Conservation (phyloP, 495 filamentous ascomycete genomes). For the Talaromyces wortmannii region DNA sequence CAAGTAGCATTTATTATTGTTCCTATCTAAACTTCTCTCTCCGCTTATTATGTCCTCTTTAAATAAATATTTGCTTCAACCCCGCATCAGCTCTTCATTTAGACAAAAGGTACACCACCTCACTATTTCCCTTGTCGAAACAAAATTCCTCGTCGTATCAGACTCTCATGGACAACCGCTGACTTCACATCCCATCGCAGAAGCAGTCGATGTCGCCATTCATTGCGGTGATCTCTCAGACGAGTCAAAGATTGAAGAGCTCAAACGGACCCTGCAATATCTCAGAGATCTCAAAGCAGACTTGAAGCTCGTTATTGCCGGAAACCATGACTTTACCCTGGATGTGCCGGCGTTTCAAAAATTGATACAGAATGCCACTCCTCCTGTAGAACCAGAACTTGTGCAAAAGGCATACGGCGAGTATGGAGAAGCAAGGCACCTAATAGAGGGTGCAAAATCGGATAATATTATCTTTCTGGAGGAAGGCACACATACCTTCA, state of each 20-base stretch:
- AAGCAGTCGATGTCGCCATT: conserved; percentile 52
- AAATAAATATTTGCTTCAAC: too few relatives aligned
- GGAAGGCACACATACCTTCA: conserved; percentile 52
- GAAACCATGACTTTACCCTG: conserved; percentile 65
- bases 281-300: conserved; percentile 47
- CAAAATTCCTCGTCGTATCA: conserved; percentile 47
- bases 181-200: conserved; percentile 16
- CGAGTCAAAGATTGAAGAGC: conserved; percentile 49
- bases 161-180: conserved; percentile 46
- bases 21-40: too few relatives aligned
- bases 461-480: conserved; percentile 52
- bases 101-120: not conserved
- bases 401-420: conserved; percentile 22
- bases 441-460: conserved; percentile 21
- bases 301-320: conserved; percentile 66
- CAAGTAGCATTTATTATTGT: too few relatives aligned
- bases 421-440: conserved; percentile 16
- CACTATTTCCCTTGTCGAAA: conserved; percentile 15
- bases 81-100: too few relatives aligned
- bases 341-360: conserved; percentile 33
- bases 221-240: conserved; percentile 66
- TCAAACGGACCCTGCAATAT: conserved; percentile 35
- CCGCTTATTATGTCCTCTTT: too few relatives aligned
- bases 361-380: conserved; percentile 20
- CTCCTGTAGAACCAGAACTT: conserved; percentile 14